These are phyloP conservation scores for Balansia obtecta DNA, from an alignment of 2,329 filamentous ascomycete species.

Conservation along the genomic window DNA sequence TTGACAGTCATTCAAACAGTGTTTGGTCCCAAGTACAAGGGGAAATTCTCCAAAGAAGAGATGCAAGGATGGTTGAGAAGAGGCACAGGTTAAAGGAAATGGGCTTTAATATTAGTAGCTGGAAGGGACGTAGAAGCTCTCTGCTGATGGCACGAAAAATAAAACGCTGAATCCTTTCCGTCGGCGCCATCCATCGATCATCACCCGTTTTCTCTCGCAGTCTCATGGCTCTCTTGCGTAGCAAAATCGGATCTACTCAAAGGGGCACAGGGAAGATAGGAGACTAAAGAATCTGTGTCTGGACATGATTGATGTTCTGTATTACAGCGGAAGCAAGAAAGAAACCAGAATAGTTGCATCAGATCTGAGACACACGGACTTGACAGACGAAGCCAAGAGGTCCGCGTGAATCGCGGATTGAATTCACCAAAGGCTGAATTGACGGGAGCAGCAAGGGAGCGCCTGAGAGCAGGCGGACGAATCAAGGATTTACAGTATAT, in stretches of 20 bases:
- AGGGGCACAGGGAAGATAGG: neutral
- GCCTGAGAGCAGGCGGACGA: neutral
- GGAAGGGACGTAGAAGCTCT: constrained; percentile 58
- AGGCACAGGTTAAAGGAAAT: constrained; percentile 78
- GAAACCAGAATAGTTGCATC: no score
- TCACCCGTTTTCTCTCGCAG: constrained; percentile 69
- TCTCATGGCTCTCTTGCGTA: constrained; percentile 58
- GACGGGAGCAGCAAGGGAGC: no score
- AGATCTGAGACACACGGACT: neutral
- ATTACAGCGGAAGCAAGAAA: no score
- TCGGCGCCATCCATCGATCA: constrained; percentile 60
- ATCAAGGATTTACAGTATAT: constrained; percentile 53
- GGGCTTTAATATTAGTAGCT: constrained; percentile 68
- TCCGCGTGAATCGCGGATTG: neutral
- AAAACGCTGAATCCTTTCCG: constrained; percentile 60
- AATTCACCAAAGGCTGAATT: neutral
- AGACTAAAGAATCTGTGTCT: neutral
- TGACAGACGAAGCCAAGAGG: neutral
- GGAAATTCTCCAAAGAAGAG: constrained; percentile 86
- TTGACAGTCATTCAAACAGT: constrained; percentile 70
- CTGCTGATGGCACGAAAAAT: constrained; percentile 46
- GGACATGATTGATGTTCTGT: neutral
- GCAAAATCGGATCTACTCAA: constrained; percentile 46
- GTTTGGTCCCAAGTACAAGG: constrained; percentile 61
- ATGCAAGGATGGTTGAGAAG: constrained; percentile 72